These are phyloP conservation scores for Stagonosporopsis chrysanthemi DNA, from an alignment of 2,329 filamentous ascomycete genomes.

Conservation along the genomic window DNA sequence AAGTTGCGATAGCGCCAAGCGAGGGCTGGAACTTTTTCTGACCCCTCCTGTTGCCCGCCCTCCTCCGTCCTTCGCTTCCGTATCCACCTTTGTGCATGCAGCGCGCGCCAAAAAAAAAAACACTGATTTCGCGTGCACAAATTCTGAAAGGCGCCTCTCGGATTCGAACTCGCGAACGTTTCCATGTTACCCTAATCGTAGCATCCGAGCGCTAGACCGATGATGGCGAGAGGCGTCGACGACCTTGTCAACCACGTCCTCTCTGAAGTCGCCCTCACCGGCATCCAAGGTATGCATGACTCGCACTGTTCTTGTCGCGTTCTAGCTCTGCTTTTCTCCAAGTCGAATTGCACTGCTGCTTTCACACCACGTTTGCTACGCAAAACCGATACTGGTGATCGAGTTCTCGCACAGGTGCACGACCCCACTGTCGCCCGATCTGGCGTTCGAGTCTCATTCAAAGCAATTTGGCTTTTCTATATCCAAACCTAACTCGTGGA, in stretches of 20 bases:
- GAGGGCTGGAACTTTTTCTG: slow-evolving; percentile 8
- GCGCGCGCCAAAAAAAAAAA: slow-evolving; percentile 13
- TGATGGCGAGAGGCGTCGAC: slow-evolving; percentile 58
- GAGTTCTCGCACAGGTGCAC: neutral
- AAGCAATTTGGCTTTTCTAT: neutral
- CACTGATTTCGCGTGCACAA: neutral
- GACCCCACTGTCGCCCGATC: slow-evolving; percentile 1
- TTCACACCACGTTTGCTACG: neutral
- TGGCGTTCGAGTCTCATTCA: slow-evolving; percentile 24
- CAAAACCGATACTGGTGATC: neutral
- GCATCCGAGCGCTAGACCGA: slow-evolving; percentile 23
- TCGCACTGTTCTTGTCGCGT: slow-evolving; percentile 13
- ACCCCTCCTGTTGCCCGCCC: slow-evolving; percentile 7
- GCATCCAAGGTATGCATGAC: slow-evolving; percentile 62
- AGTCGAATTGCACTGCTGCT: neutral
- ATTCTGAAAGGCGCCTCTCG: slow-evolving; percentile 1
- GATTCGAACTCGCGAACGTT: slow-evolving; percentile 16
- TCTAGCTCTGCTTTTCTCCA: neutral
- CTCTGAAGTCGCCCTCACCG: slow-evolving; percentile 65
- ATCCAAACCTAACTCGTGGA: slow-evolving; percentile 6
- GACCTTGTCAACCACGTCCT: slow-evolving; percentile 65
- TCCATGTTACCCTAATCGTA: slow-evolving; percentile 2
- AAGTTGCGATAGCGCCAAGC: slow-evolving; percentile 15
- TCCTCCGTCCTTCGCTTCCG: slow-evolving; percentile 14
- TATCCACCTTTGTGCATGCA: slow-evolving; percentile 19